These are phyloP conservation scores for Nadsonia starkeyi-henricii DNA, from an alignment of 1,139 yeast species.

Conservation along the genomic window DNA sequence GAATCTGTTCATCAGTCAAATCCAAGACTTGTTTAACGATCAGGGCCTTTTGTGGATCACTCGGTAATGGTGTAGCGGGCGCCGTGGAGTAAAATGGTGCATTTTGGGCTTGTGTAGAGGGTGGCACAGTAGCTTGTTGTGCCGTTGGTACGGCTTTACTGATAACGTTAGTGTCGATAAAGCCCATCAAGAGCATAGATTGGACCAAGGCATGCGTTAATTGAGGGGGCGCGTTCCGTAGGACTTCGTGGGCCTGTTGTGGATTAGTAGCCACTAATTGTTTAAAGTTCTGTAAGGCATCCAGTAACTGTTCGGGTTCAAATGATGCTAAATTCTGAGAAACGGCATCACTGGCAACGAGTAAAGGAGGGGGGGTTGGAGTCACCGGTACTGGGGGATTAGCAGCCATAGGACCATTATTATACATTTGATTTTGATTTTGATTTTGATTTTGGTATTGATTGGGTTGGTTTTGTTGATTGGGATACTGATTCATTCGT, in stretches of 20 bases:
- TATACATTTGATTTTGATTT: conserved; percentile 10
- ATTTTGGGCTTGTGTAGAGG: background rate
- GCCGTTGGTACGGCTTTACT: conserved; percentile 21
- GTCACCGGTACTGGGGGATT: conserved; percentile 1
- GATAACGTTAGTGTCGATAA: conserved; percentile 43
- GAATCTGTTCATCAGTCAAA: conserved; percentile 48
- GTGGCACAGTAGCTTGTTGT: background rate
- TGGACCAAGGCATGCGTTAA: conserved; percentile 74
- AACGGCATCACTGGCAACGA: conserved; percentile 47
- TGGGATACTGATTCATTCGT: background rate
- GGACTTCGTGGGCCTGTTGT: conserved; percentile 44
- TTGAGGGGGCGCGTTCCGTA: conserved; percentile 59
- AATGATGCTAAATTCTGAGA: conserved; percentile 44
- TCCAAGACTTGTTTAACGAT: conserved; percentile 33
- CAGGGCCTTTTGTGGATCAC: conserved; percentile 20
- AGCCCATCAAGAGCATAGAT: conserved; percentile 45
- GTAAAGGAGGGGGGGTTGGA: conserved; percentile 35
- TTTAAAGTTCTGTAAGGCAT: conserved; percentile 48
- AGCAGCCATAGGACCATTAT: conserved; percentile 8
- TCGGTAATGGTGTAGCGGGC: background rate
- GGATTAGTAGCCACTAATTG: conserved; percentile 51
- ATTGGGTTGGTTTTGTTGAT: conserved; percentile 1
- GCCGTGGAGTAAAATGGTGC: background rate
- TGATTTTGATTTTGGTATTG: conserved; percentile 10
- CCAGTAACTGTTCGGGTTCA: conserved; percentile 42